These are phyloP conservation scores for Syncephalastrum sp. DNA, from an alignment of 371 early-diverging fungal species.

Conservation along the genomic window DNA sequence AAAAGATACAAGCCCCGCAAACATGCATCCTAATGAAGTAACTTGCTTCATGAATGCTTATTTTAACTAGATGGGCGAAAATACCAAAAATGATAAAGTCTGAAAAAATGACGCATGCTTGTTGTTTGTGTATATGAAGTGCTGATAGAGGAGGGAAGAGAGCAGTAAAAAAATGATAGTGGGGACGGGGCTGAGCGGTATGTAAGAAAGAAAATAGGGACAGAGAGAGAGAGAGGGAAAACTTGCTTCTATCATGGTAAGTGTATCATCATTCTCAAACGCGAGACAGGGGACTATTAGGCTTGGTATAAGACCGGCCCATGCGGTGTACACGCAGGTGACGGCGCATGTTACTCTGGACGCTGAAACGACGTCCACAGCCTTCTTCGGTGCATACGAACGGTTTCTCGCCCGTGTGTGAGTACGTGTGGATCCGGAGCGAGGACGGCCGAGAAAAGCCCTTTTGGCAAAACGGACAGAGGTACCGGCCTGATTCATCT, in stretches of 20 bases:
- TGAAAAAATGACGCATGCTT: conserved; percentile 1
- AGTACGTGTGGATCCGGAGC: conserved; percentile 56
- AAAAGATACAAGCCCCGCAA: no score
- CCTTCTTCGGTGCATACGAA: conserved; percentile 51
- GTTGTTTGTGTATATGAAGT: no score
- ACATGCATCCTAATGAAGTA: no score
- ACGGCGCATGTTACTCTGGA: conserved; percentile 62
- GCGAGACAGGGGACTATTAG: conserved; percentile 10
- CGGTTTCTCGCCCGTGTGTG: conserved; percentile 71
- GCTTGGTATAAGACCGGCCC: conserved; percentile 12
- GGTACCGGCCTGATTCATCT: conserved; percentile 26
- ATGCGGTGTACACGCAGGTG: conserved; percentile 49
- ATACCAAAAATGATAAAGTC: conserved; percentile 5
- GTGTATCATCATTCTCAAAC: no score
- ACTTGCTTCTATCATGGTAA: no score
- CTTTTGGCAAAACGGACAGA: conserved; percentile 53
- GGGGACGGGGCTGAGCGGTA: no score
- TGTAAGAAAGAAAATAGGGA: background rate
- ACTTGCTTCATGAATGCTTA: no score
- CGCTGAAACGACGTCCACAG: conserved; percentile 60
- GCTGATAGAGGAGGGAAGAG: background rate
- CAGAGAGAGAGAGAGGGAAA: background rate
- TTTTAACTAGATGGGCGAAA: no score
- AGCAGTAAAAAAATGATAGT: background rate
- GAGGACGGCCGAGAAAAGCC: conserved; percentile 63